Percentiles rank a stretch among this genome's conserved stretches.
These are phyloP conservation scores for Mrakia hoshinonis DNA, from an alignment of 768 basidiomycete genomes.

Conservation along the genomic window DNA sequence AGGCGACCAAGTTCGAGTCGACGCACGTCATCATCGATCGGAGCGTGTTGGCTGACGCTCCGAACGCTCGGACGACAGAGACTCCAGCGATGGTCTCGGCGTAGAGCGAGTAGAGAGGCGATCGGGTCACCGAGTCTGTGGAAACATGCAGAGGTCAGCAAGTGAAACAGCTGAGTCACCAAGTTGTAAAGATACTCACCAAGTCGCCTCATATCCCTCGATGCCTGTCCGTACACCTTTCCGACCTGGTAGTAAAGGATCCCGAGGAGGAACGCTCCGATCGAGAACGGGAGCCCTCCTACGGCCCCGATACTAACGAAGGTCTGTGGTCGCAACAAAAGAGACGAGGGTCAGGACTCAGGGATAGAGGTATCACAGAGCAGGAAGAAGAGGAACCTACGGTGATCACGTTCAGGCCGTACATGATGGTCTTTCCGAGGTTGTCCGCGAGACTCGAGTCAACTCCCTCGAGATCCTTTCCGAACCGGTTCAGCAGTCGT, in stretches of 20 bases:
- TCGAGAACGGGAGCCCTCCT: constrained; percentile 66
- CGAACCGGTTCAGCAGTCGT: constrained; percentile 45
- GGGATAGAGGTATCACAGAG: too few relatives aligned
- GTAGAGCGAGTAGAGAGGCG: constrained; percentile 37
- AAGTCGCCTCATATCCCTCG: constrained; percentile 67
- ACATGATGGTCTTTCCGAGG: constrained; percentile 59
- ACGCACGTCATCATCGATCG: constrained; percentile 31
- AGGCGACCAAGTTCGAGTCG: constrained; percentile 33
- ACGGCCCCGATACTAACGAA: constrained; percentile 55
- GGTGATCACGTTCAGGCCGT: constrained; percentile 59
- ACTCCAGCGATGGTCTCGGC: constrained; percentile 37
- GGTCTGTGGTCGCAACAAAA: too few relatives aligned
- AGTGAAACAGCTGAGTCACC: neutral
- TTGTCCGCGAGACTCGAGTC: constrained; percentile 69
- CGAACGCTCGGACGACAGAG: constrained; percentile 37
- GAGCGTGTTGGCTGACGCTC: constrained; percentile 25
- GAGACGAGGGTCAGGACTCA: too few relatives aligned
- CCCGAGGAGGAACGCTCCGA: constrained; percentile 53
- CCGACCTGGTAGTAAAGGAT: constrained; percentile 54
- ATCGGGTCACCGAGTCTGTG: constrained; percentile 26
- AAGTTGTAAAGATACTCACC: constrained; percentile 2
- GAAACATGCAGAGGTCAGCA: neutral
- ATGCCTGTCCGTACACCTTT: constrained; percentile 69
- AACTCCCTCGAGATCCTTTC: constrained; percentile 78
- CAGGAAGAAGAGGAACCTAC: too few relatives aligned